Evolutionary conservation across 768 basidiomycete genomes (phyloP), one percentile per base, ranked within the genome.

Genomic region (Xanthoconium purpureum): DNA sequence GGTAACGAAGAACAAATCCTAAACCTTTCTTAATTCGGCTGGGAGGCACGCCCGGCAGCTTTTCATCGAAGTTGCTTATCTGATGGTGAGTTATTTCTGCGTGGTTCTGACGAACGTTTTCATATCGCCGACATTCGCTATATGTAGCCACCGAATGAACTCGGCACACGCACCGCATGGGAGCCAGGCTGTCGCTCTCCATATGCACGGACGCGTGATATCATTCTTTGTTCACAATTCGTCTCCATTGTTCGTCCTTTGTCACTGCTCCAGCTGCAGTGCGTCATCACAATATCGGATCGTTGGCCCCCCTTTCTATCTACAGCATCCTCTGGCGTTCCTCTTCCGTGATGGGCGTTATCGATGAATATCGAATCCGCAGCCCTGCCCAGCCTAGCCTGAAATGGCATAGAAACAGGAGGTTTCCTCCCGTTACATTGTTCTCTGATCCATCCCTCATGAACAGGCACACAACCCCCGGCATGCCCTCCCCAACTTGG

Each of bases 31-130:
- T 32, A 55, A 52, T 67, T 59, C 37, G 55, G 67, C 40, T 59
- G 30, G 29, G 40, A 42, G 37, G 48, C 47, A 55, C 45, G 43
- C 45, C 37, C 69, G 64, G 67, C 24, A 5, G 43, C 48, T 57
- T 71, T 71, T 64, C 56, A 64, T 64, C 39, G 49, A 51, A 50
- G 32, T 40, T 36, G 37, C 53, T 57, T 61, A 71, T 71, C 62
- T 69, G 66, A 66, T 63, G 57, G 37, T n/a, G 35, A 44, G 46
- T 48, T 50, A 55, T 61, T 46, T 62, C 54, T 59, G 64, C 33
- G 11, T 32, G 10, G 56, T 45, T 58, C 57, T 65, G 53, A 58
- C 64, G 10, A 60, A 63, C 64, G 38, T 55, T 46, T 61, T 61
- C 66, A 68, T 67, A 67, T 61, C 61, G 61, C 66, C 61, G 64